phyloP scores from a whole-genome alignment of 2,329 filamentous ascomycete species.

The Penicillium corylophilum region DNA sequence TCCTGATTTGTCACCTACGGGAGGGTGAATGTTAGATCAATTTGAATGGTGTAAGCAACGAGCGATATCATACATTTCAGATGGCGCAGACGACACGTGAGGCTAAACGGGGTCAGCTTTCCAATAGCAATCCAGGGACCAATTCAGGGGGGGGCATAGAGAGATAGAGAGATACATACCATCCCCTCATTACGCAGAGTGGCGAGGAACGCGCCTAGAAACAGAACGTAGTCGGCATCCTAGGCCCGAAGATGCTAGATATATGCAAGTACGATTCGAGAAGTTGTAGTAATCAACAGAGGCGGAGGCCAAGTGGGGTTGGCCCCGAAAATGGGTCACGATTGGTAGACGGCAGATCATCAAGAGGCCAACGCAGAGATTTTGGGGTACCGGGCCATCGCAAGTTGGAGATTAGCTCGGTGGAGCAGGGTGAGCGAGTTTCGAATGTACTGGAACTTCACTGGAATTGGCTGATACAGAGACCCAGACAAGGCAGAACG shows the following conservation, averaged over 20 bases:
- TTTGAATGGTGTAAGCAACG: neutral
- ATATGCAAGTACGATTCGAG: conserved; percentile 6
- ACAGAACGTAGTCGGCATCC: conserved; percentile 20
- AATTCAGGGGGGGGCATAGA: too few relatives aligned
- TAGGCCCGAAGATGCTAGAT: conserved; percentile 12
- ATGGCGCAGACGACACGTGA: conserved; percentile 41
- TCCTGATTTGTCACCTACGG: conserved; percentile 37
- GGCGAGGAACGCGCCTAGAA: conserved; percentile 20
- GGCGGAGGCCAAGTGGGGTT: conserved; percentile 2
- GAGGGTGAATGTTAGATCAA: neutral
- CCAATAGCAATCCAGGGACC: too few relatives aligned
- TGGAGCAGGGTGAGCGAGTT: conserved; percentile 4
- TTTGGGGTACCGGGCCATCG: conserved; percentile 14
- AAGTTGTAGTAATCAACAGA: conserved; percentile 8
- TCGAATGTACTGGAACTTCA: conserved; percentile 7
- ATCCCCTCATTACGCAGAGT: conserved; percentile 40
- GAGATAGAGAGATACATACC: conserved; percentile 31
- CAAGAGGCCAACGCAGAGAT: conserved; percentile 7
- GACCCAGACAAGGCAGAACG: conserved; percentile 8
- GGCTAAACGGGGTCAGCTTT: conserved; percentile 23
- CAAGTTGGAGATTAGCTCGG: conserved; percentile 21
- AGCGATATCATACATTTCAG: conserved; percentile 33
- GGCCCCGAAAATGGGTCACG: neutral
- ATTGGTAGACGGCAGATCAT: conserved; percentile 12
- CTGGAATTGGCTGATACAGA: conserved; percentile 8